Base-by-base conservation (phyloP, 305 asterid genomes). In the Lippia alba region DNA sequence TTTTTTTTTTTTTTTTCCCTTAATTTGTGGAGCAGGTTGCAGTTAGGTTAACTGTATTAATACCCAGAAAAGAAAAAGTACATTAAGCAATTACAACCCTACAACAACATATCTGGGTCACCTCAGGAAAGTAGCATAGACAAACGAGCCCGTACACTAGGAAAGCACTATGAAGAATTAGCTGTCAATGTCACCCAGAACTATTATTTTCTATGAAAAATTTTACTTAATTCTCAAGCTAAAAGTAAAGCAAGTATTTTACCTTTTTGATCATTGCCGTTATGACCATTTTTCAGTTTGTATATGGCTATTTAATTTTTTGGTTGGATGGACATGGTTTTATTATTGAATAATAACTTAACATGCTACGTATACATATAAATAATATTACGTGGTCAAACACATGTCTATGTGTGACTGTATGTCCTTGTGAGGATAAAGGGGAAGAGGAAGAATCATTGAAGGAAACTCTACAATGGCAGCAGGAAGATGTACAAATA, bases 241-340 rank as follows among this genome's bases (percentile, higher is more conserved):
- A 60, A 67, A 71, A 0, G 61, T 39, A 34, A 14, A 46, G 16
- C 33, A 33, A 45, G 14, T 7, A 17, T n/a, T 54, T 55, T 64
- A 6, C 19, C 56, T 50, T 41, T 24, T 49, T 10, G 60, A 54
- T 48, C 61, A 14, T 55, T 32, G 49, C 68, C 57, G 50, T 51
- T 15, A 44, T 58, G 32, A 57, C 58, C 49, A 55, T 63, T 18
- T 57, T 67, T 41, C 30, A 56, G 72, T 41, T 58, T 20, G 61
- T 72, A 8, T 45, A 36, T 41, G 51, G 17, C 41, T 44, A 20
- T 61, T 69, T 24, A 24, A 24, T 3, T 24, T 24, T 24, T 24
- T 50, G 50, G 46, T 6, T 36, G 58, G 62, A 60, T 49, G 40
- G 11, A 19, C 61, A 54, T 48, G 55, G 71, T 41, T 53, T 45